Evolutionary conservation across 179 eudicot species (phyloP).

Genomic region (Heliamphora pulchella): DNA sequence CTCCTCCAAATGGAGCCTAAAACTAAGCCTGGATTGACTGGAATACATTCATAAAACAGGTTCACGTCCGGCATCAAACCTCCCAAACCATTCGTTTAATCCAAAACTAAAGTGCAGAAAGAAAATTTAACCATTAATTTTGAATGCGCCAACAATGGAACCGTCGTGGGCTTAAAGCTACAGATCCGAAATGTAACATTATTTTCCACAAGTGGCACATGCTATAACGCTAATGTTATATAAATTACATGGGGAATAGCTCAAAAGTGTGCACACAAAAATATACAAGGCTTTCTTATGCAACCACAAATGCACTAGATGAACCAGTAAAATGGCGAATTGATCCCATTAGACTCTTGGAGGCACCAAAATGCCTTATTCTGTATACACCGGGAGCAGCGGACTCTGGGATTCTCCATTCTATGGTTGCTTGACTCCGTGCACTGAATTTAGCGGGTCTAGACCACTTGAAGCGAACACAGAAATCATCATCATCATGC

Average conservation of each 20-base stretch:
- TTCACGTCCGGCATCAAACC: not conserved
- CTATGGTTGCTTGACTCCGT: slow-evolving; percentile 64
- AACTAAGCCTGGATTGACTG: not conserved
- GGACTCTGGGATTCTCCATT: slow-evolving; percentile 72
- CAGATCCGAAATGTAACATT: not conserved
- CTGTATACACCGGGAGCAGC: slow-evolving; percentile 77
- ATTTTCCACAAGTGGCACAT: not conserved
- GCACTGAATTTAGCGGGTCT: slow-evolving; percentile 67
- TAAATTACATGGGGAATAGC: not conserved
- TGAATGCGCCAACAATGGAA: not conserved
- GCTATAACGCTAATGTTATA: not conserved
- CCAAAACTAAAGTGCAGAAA: too few relatives aligned
- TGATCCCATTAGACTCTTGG: slow-evolving; percentile 62
- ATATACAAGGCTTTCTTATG: slow-evolving; percentile 9
- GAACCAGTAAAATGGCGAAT: slow-evolving; percentile 68
- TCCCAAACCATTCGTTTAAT: not conserved
- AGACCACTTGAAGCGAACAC: slow-evolving; percentile 76
- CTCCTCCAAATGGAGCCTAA: not conserved
- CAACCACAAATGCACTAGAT: slow-evolving; percentile 83
- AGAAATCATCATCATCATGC: slow-evolving; percentile 87
- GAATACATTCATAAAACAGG: not conserved
- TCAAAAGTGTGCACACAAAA: not conserved
- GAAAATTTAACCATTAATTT: not conserved
- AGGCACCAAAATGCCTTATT: slow-evolving; percentile 84
- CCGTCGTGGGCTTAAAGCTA: not conserved